A percentile compares a stretch with the other conserved stretches of the same genome.
phyloP scores from a whole-genome alignment of 441 rosid genomes.

The Corymbia calophylla region DNA sequence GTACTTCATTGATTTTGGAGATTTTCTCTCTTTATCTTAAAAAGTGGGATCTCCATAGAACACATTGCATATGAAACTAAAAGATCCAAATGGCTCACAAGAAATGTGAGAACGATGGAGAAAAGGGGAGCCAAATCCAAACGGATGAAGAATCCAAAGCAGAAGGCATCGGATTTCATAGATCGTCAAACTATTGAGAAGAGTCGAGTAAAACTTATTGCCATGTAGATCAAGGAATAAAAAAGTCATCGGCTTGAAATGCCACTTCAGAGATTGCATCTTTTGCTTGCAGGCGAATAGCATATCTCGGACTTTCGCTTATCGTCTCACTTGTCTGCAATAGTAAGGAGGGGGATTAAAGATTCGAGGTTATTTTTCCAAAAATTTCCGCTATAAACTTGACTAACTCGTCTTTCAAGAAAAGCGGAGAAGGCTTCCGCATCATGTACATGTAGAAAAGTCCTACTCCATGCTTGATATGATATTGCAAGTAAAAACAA shows the following conservation, averaged over 20 bases:
- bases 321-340: fast-evolving
- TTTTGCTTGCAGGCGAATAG: fast-evolving
- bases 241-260: not conserved
- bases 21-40: too few relatives aligned
- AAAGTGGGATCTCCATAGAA: too few relatives aligned
- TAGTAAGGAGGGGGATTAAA: fast-evolving
- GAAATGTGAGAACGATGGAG: too few relatives aligned
- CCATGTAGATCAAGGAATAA: not conserved
- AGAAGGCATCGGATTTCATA: fast-evolving
- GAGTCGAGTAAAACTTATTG: not conserved
- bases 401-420: fast-evolving
- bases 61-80: too few relatives aligned
- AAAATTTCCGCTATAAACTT: fast-evolving
- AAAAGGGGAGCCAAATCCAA: not conserved
- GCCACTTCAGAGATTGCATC: fast-evolving
- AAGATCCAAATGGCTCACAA: too few relatives aligned
- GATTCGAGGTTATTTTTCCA: not conserved
- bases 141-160: not conserved
- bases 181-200: fast-evolving
- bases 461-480: not conserved
- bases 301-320: not conserved
- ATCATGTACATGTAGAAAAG: not conserved
- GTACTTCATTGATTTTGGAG: too few relatives aligned
- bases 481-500: not conserved
- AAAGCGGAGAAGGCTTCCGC: not conserved